Evolutionary conservation across 495 filamentous ascomycete species (phyloP), one percentile per base, ranked within the genome.

Genomic region (Podospora anserina): DNA sequence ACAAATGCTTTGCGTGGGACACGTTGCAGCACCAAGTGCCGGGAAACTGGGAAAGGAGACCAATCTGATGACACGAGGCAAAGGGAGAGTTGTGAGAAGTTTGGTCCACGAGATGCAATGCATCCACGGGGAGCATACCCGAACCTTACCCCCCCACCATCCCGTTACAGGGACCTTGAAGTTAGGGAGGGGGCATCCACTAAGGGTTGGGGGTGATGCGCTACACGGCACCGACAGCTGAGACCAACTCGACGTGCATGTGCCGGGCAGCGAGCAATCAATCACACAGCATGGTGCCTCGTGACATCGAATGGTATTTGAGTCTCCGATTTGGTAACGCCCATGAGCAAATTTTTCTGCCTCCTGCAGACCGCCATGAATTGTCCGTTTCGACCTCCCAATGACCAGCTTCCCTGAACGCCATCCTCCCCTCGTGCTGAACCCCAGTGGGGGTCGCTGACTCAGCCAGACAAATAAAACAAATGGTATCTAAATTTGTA

Each of bases 61-160:
- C 39, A 49, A 49, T 49, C 39, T 49, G 39, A 18, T 49, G 39
- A 49, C 9, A 49, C 3, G 39, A 49, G 39, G 39, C 39, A 49
- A 49, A 49, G 39, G 7, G 39, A 49, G 39, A 5, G 34, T 6
- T 11, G 23, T 23, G 23, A 39, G 11, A 39, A 4, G 34, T 39
- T 39, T 39, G 34, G 34, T 5, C 34, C 6, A 39, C 1, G 34
- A 49, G 15, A 11, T 2, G 39, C 39, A 16, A 16, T 49, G 39
- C 39, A 49, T 18, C 39, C 9, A 32, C 59, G 59, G 59, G 59
- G 59, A 61, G 59, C 23, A 61, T 61, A 30, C 59, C 59, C 59
- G 59, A 30, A 58, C 56, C 56, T 27, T 58, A 20, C 5, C 56
- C 56, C 56, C 56, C 56, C 56, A 58, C 56, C 23, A 58, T 58